Evolutionary conservation across 805 yeast genomes (phyloP).

Genomic region (Starmerella scarabaei): DNA sequence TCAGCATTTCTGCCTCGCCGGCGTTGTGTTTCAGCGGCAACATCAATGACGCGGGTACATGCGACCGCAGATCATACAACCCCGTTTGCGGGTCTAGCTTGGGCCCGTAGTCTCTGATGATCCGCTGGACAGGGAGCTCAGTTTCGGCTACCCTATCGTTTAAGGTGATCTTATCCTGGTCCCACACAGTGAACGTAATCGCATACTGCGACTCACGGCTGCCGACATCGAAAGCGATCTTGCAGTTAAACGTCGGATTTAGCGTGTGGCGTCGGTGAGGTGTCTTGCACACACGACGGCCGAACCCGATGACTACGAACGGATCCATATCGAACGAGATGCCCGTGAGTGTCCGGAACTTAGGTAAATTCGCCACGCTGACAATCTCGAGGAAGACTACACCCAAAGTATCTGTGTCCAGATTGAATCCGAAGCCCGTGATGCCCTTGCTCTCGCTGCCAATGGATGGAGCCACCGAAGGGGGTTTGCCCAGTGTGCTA

Average conservation of each 20-base stretch:
- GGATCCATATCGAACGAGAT: conserved; percentile 94
- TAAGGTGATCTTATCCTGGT: conserved; percentile 68
- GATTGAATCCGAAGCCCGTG: conserved; percentile 14
- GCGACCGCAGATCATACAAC: conserved; percentile 22
- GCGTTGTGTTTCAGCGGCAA: conserved; percentile 17
- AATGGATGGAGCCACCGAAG: conserved; percentile 7
- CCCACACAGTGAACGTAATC: conserved; percentile 61
- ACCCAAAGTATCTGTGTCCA: conserved; percentile 35
- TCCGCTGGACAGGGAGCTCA: conserved; percentile 41
- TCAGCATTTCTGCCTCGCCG: conserved; percentile 32
- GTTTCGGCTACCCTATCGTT: conserved; percentile 72
- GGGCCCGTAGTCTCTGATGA: conserved; percentile 28
- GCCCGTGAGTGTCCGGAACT: conserved; percentile 52
- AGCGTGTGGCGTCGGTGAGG: conserved; percentile 71
- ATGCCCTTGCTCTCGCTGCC: conserved; percentile 1
- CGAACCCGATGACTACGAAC: conserved; percentile 81
- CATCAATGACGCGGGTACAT: conserved; percentile 12
- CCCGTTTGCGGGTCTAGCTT: conserved; percentile 28
- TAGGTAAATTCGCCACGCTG: conserved; percentile 67
- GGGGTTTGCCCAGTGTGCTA: no score
- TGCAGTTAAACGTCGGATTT: conserved; percentile 71
- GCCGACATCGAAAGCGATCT: conserved; percentile 63
- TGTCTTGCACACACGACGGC: conserved; percentile 74
- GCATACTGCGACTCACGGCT: conserved; percentile 53
- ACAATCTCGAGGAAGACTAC: conserved; percentile 65